A percentile compares a stretch with the other conserved stretches of the same genome.
These are phyloP conservation scores for Nothophaeocryptopus gaeumannii DNA, from an alignment of 2,329 filamentous ascomycete species.

Conservation along the genomic window DNA sequence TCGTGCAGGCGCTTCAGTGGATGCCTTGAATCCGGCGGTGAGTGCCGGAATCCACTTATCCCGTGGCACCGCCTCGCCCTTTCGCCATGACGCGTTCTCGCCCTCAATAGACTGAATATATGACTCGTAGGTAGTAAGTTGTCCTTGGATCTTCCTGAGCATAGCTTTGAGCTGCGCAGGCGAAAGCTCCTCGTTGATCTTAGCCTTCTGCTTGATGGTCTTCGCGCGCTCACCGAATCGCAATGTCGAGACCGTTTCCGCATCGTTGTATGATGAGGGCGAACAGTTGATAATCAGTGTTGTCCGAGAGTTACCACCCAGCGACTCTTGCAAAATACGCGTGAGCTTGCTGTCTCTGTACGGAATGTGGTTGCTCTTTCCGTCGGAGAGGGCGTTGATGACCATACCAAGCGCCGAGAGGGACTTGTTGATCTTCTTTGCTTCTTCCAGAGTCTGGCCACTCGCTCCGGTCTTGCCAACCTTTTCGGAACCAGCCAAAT, in stretches of 20 bases:
- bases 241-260: slow-evolving; percentile 86
- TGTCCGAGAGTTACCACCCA: slow-evolving; percentile 97
- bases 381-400: slow-evolving; percentile 95
- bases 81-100: slow-evolving; percentile 83
- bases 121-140: slow-evolving; percentile 81
- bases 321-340: slow-evolving; percentile 90
- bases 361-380: slow-evolving; percentile 92
- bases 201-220: slow-evolving; percentile 99
- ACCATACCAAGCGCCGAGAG: slow-evolving; percentile 97
- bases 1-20: slow-evolving; percentile 48
- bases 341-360: slow-evolving; percentile 98
- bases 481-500: slow-evolving; percentile 97
- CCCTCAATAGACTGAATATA: slow-evolving; percentile 81
- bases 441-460: slow-evolving; percentile 94
- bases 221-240: slow-evolving; percentile 95
- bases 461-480: slow-evolving; percentile 97
- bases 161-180: slow-evolving; percentile 90
- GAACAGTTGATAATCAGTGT: slow-evolving; percentile 98
- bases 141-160: slow-evolving; percentile 86
- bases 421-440: slow-evolving; percentile 99
- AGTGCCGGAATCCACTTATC: slow-evolving; percentile 78
- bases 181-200: slow-evolving; percentile 97
- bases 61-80: slow-evolving; percentile 81
- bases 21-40: slow-evolving; percentile 43
- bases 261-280: slow-evolving; percentile 97